Evolutionary conservation across 768 basidiomycete species (phyloP), one percentile per base, ranked within the genome.

Genomic region (Rhizopogon rudus): DNA sequence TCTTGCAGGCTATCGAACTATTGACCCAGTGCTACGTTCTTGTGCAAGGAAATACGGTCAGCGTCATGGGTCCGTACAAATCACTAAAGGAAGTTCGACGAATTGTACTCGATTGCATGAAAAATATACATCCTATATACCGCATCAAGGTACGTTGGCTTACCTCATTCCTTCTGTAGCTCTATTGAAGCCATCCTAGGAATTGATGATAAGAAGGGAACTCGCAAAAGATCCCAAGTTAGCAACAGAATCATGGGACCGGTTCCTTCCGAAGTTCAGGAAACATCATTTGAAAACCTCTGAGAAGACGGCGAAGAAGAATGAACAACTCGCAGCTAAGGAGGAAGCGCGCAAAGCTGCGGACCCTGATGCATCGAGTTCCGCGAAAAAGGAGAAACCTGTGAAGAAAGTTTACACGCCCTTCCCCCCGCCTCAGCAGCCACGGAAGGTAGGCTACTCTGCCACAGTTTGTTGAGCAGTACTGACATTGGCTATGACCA

Each of bases 71-170:
- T 3, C 88, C 93, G 0, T 90, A 89, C 75, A 97, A 96, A 66
- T 88, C 88, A 0, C 76, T 99, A 17, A 98, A 98, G 69, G 97
- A 99, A 71, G 96, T 99, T 10, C 81, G 97, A 55, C 75, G 95
- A 62, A 98, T 98, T 58, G 83, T 99, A n/a, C 71, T 98, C 41
- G 97, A 99, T 67, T 99, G 97, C 75, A 98, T 99, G 97, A 94
- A 88, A 75, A 99, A 99, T 68, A 89, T 98, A 52, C 97, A 99
- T 66, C 97, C 97, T 1, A 98, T 99, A 67, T 99, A 99, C 69
- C 87, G 94, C 63, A 99, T 99, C 72, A 99, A 99, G 73, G 94
- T 91, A 40, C 20, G 58, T 51, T 52, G 29, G 57, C 57, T 60
- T 52, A 28, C 39, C 35, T 41, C 17, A 31, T 31, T 31, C 14